Percentiles rank a stretch among this genome's conserved stretches.
Evolutionary conservation across 2,329 filamentous ascomycete species (phyloP).

Genomic region (Cordyceps pruinosa): DNA sequence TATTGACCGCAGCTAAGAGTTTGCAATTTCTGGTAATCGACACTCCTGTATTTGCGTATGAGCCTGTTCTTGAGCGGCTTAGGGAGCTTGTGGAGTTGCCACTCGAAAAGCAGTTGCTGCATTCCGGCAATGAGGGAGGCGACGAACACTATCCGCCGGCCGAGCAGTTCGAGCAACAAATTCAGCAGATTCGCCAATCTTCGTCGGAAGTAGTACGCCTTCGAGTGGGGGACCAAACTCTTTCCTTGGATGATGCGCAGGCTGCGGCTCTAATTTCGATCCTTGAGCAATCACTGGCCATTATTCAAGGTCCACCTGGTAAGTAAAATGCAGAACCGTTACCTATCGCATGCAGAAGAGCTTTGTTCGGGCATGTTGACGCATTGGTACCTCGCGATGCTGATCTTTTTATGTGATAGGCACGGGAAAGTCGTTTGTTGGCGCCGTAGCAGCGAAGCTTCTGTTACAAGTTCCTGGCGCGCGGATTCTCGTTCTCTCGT

Average conservation of each 20-base stretch:
- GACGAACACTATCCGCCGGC: too few species aligned
- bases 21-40: slow-evolving; percentile 52
- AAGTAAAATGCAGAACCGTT: too few species aligned
- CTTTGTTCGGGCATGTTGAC: too few species aligned
- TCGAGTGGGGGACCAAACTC: slow-evolving; percentile 11
- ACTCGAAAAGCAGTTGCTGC: slow-evolving; percentile 46
- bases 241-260: slow-evolving; percentile 31
- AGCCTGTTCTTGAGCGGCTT: slow-evolving; percentile 56
- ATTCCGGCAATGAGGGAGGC: too few species aligned
- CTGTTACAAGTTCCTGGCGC: slow-evolving; percentile 44
- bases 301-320: slow-evolving; percentile 70
- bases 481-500: slow-evolving; percentile 57
- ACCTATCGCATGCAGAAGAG: too few species aligned
- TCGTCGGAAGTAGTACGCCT: too few species aligned
- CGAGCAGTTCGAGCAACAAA: too few species aligned
- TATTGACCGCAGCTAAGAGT: slow-evolving; percentile 12
- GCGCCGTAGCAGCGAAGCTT: slow-evolving; percentile 52
- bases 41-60: slow-evolving; percentile 61
- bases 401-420: too few species aligned
- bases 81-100: slow-evolving; percentile 50
- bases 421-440: slow-evolving; percentile 71
- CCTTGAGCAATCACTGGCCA: slow-evolving; percentile 44
- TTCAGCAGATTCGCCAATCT: too few species aligned
- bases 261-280: slow-evolving; percentile 44
- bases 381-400: too few species aligned